Evolutionary conservation across 2,329 filamentous ascomycete genomes (phyloP), one percentile per base, ranked within the genome.

Genomic region (Fusarium annulatum): DNA sequence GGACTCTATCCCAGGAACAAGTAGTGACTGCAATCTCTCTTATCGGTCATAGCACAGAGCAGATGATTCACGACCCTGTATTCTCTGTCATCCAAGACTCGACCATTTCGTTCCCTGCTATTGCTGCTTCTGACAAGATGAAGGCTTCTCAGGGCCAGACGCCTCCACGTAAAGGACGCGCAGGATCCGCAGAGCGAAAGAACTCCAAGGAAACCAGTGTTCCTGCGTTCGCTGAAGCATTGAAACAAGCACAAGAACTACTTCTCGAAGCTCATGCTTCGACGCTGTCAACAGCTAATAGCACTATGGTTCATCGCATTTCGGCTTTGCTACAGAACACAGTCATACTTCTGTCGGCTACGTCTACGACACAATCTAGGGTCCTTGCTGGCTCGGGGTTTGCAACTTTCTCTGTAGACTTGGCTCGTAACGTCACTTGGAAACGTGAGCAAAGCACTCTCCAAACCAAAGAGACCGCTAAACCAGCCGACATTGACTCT

Each of bases 11-110:
- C 64, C 79, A 88, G 75, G 85, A 90, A 64, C 88, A 90, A 43
- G 86, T 94, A 61, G 86, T 90, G 16, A 89, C 89, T 64, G 93
- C 93, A 26, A 90, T 90, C 61, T 90, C 92, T 51, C 88, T 93
- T 48, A 85, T 94, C 67, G 87, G 90, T 21, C 88, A 92, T 80
- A 93, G 91, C 70, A 86, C 93, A 76, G 89, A 92, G 52, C 88
- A 92, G 77, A 93, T 97, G 85, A 88, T 91, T 18, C 88, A 89
- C 9, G 94, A 97, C 81, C 92, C 95, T 6, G 92, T 96, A 7
- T 97, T 96, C 81, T 97, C 94, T 23, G 93, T 96, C 15, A 88
- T 98, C 21, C 94, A 96, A 51, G 96, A 99, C 77, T 98, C 96
- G 1, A 97, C 95, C 0, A 91, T 98, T 33, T 97, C 95, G 0